A percentile compares a stretch with the other conserved stretches of the same genome.
These are phyloP conservation scores for Coemansia sp. DNA, from an alignment of 192 early-diverging fungal genomes.

Conservation along the genomic window DNA sequence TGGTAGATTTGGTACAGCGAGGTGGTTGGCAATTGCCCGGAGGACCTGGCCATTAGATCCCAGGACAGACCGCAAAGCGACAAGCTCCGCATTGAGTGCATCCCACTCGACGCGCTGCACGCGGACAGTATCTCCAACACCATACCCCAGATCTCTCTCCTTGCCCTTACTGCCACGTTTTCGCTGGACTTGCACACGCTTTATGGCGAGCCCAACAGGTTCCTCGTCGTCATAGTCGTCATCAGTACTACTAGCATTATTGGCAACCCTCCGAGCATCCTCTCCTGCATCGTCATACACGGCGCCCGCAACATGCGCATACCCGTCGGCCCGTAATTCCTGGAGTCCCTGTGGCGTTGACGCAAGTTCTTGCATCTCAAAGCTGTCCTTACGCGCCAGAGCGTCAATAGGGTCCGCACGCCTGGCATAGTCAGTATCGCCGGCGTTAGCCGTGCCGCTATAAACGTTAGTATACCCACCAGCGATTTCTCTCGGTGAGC, in stretches of 20 bases:
- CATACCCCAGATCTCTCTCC: neutral
- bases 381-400: conserved; percentile 50
- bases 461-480: conserved; percentile 36
- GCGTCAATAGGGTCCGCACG: conserved; percentile 33
- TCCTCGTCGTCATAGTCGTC: conserved; percentile 5
- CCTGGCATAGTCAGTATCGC: conserved; percentile 5
- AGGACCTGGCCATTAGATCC: conserved; percentile 30
- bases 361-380: conserved; percentile 50
- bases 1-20: conserved; percentile 13
- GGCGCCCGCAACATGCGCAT: conserved; percentile 15
- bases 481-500: conserved; percentile 14
- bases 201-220: neutral
- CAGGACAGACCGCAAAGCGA: conserved; percentile 18
- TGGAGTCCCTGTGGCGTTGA: conserved; percentile 6
- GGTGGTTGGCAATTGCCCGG: conserved; percentile 34
- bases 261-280: neutral
- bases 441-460: conserved; percentile 10
- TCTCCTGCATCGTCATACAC: conserved; percentile 1
- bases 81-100: conserved; percentile 38
- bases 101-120: conserved; percentile 40
- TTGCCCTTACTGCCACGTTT: conserved; percentile 18
- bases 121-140: neutral
- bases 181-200: neutral
- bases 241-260: neutral
- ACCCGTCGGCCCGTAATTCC: conserved; percentile 23